A percentile compares a stretch with the other conserved stretches of the same genome.
These are phyloP conservation scores for Podochytrium sp. DNA, from an alignment of 192 early-diverging fungal species.

Conservation along the genomic window DNA sequence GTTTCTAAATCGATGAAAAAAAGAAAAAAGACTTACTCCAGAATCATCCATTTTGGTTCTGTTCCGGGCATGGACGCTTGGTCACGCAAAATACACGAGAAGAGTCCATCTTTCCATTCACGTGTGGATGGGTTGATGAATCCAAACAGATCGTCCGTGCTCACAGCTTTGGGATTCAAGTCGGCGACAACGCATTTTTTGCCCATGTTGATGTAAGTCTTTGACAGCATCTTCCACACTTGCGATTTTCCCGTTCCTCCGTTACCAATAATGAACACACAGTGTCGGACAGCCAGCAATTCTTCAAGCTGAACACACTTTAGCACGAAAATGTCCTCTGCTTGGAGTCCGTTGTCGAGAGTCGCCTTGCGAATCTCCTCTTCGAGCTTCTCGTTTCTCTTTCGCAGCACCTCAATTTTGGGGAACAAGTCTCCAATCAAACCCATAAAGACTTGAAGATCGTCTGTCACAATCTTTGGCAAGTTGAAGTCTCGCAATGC, in stretches of 20 bases:
- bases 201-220: conserved; percentile 57
- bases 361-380: conserved; percentile 68
- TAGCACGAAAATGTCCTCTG: conserved; percentile 68
- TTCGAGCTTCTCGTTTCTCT: conserved; percentile 63
- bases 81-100: conserved; percentile 67
- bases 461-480: conserved; percentile 69
- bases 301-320: conserved; percentile 70
- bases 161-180: conserved; percentile 69
- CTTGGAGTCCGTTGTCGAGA: conserved; percentile 62
- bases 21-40: conserved; percentile 28
- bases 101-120: conserved; percentile 73
- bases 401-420: conserved; percentile 63
- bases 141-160: conserved; percentile 69
- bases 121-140: conserved; percentile 69
- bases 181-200: conserved; percentile 62
- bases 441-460: conserved; percentile 70
- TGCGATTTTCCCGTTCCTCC: conserved; percentile 67
- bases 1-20: background rate
- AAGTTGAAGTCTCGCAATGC: conserved; percentile 72
- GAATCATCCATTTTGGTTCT: conserved; percentile 70
- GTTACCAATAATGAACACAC: conserved; percentile 72
- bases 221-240: conserved; percentile 70
- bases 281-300: conserved; percentile 67
- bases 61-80: conserved; percentile 58
- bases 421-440: conserved; percentile 70